Evolutionary conservation across 495 filamentous ascomycete genomes (phyloP).

Genomic region (Penicillium pancosmium): DNA sequence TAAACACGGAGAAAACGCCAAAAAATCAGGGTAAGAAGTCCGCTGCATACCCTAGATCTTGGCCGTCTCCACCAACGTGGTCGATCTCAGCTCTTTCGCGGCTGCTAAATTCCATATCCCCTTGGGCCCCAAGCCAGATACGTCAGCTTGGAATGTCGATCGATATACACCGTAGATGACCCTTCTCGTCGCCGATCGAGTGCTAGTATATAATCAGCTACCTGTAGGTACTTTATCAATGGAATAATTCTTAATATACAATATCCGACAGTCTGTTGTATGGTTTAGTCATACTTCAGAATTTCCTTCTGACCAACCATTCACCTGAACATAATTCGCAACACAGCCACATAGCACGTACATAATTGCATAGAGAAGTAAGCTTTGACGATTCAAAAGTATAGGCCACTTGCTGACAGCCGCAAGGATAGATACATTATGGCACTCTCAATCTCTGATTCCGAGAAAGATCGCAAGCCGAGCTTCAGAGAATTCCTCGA

Average conservation of each 20-base stretch:
- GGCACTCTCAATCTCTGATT: neutral
- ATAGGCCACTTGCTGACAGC: neutral
- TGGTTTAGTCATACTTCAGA: neutral
- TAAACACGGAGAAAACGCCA: neutral
- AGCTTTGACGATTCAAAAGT: too few relatives aligned
- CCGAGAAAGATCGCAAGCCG: constrained; percentile 8
- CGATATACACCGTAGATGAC: constrained; percentile 1
- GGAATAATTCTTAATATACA: neutral
- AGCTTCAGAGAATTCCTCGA: constrained; percentile 9
- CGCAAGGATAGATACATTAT: neutral
- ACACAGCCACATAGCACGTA: too few relatives aligned
- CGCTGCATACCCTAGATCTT: constrained; percentile 7
- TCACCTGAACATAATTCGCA: too few relatives aligned
- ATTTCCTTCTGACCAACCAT: too few relatives aligned
- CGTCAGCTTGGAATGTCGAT: constrained; percentile 23
- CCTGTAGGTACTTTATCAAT: too few relatives aligned
- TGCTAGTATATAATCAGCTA: neutral
- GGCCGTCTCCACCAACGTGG: constrained; percentile 15
- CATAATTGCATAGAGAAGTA: too few relatives aligned
- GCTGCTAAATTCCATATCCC: constrained; percentile 14
- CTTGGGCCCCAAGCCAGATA: constrained; percentile 3
- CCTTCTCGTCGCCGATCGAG: neutral
- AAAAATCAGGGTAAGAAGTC: neutral
- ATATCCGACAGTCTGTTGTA: neutral
- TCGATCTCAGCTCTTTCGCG: constrained; percentile 9